Conservation (phyloP, 192 early-diverging fungal species). For the Phycomyces nitens region DNA sequence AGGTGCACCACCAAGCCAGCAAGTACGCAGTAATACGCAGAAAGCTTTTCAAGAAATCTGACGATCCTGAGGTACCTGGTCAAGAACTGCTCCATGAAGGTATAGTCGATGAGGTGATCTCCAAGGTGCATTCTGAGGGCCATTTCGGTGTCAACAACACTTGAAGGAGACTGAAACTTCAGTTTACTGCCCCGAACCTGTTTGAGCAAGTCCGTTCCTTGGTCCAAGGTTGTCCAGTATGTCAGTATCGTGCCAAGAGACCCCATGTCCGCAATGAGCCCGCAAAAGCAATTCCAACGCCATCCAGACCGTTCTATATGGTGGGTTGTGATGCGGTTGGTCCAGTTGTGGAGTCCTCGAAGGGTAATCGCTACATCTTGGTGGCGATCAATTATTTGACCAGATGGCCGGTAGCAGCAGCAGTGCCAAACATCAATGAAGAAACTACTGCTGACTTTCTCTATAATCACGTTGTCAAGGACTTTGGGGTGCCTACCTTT, state of each 20-base stretch:
- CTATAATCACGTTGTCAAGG: neutral
- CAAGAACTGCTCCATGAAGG: slow-evolving; percentile 17
- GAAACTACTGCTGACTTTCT: slow-evolving; percentile 3
- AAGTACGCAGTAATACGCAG: neutral
- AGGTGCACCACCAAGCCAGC: neutral
- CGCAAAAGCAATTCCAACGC: slow-evolving; percentile 4
- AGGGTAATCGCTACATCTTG: slow-evolving; percentile 23
- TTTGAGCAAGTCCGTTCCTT: neutral
- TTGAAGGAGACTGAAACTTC: neutral
- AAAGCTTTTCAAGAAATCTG: neutral
- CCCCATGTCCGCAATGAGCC: neutral
- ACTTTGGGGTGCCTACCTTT: slow-evolving; percentile 16
- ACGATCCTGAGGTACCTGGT: neutral
- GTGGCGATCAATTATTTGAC: slow-evolving; percentile 26
- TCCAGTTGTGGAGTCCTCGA: neutral
- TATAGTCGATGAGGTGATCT: neutral
- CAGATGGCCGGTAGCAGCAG: slow-evolving; percentile 21
- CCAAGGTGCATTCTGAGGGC: slow-evolving; percentile 14
- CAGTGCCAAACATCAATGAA: slow-evolving; percentile 3
- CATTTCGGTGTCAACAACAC: slow-evolving; percentile 15
- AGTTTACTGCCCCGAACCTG: neutral
- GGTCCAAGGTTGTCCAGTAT: slow-evolving; percentile 6
- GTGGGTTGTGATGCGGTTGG: slow-evolving; percentile 14
- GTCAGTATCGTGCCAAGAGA: slow-evolving; percentile 6
- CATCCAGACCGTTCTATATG: slow-evolving; percentile 6